Conservation (phyloP, 495 filamentous ascomycete species). For the Delitschia confertaspora region DNA sequence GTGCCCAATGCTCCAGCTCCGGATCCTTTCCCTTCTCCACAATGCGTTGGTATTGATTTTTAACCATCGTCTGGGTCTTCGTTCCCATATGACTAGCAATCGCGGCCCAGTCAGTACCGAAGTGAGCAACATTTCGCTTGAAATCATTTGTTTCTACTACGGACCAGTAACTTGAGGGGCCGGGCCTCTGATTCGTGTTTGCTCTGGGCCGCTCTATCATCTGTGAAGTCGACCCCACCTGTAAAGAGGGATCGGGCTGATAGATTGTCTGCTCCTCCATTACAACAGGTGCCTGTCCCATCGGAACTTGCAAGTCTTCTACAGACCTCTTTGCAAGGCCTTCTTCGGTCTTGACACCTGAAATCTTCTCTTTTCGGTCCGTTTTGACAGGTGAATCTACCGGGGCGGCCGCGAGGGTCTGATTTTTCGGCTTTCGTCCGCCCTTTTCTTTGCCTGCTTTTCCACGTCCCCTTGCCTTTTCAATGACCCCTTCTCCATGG, state of each 20-base stretch:
- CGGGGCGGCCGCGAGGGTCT: conserved; percentile 32
- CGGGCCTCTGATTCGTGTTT: conserved; percentile 18
- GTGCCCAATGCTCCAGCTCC: conserved; percentile 60
- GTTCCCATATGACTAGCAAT: conserved; percentile 84
- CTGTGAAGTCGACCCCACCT: conserved; percentile 4
- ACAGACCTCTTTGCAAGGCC: conserved; percentile 4
- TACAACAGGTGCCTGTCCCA: background rate
- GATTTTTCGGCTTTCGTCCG: conserved; percentile 28
- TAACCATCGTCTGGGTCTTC: conserved; percentile 94
- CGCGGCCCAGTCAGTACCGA: conserved; percentile 77
- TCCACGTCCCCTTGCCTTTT: conserved; percentile 30
- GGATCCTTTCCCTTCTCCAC: conserved; percentile 54
- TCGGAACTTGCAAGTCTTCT: conserved; percentile 11
- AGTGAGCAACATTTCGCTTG: conserved; percentile 62
- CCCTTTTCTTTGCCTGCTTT: conserved; percentile 29
- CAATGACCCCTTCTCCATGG: conserved; percentile 15
- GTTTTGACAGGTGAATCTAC: conserved; percentile 27
- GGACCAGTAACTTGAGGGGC: conserved; percentile 91
- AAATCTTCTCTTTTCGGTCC: conserved; percentile 21
- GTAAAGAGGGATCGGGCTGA: conserved; percentile 11
- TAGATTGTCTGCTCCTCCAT: conserved; percentile 20
- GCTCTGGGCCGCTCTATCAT: conserved; percentile 17
- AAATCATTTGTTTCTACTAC: conserved; percentile 86
- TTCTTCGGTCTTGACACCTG: conserved; percentile 23
- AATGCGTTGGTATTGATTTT: conserved; percentile 79